These are phyloP conservation scores for Arthrobotrys sinensis DNA, from an alignment of 2,329 filamentous ascomycete species.

Conservation along the genomic window DNA sequence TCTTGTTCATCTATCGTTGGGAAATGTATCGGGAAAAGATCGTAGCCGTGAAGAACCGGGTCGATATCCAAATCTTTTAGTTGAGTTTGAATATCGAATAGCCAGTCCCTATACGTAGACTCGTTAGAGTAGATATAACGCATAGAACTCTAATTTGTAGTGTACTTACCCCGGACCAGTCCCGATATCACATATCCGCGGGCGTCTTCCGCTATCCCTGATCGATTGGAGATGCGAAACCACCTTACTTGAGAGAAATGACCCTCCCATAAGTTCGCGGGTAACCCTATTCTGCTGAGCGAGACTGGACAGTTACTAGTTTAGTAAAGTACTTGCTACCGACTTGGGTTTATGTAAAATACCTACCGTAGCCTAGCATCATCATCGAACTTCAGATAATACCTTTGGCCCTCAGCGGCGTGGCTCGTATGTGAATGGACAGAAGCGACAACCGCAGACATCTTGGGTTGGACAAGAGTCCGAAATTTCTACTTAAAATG, in stretches of 20 bases:
- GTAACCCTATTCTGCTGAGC: constrained; percentile 32
- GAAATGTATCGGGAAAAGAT: constrained; percentile 37
- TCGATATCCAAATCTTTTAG: constrained; percentile 5
- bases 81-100: constrained; percentile 24
- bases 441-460: background rate
- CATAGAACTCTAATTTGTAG: background rate
- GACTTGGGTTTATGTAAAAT: background rate
- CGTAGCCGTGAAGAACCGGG: constrained; percentile 33
- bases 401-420: constrained; percentile 11
- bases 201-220: constrained; percentile 13
- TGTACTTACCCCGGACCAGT: constrained; percentile 27
- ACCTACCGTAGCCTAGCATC: constrained; percentile 31
- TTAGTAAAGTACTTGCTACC: background rate
- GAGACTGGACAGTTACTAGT: background rate
- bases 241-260: constrained; percentile 5
- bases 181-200: constrained; percentile 37
- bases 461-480: too few species aligned
- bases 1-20: constrained; percentile 19
- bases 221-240: constrained; percentile 23
- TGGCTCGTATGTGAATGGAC: background rate
- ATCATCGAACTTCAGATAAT: constrained; percentile 34
- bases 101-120: constrained; percentile 25
- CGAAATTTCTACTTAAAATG: too few species aligned
- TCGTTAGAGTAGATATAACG: background rate
- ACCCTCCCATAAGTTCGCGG: constrained; percentile 35